phyloP scores from a whole-genome alignment of 2,329 filamentous ascomycete species.

The Phaeosphaeriaceae sp. region DNA sequence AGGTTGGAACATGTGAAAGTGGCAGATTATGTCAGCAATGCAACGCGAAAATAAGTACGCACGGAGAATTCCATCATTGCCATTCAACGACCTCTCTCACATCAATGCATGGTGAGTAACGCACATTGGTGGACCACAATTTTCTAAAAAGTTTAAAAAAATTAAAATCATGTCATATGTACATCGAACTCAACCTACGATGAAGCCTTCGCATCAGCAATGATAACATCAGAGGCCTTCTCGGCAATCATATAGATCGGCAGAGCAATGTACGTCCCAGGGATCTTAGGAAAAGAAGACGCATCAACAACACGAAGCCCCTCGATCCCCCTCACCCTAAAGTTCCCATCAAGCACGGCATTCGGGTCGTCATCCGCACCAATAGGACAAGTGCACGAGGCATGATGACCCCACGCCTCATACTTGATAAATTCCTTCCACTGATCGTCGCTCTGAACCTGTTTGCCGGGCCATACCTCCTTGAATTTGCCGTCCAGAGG shows the following conservation, averaged over 20 bases:
- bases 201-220: slow-evolving; percentile 21
- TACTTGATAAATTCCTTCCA: slow-evolving; percentile 45
- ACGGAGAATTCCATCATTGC: too few species aligned
- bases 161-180: too few species aligned
- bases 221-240: slow-evolving; percentile 68
- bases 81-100: too few species aligned
- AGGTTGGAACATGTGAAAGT: too few species aligned
- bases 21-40: too few species aligned
- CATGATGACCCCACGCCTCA: slow-evolving; percentile 59
- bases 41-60: too few species aligned
- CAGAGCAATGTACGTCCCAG: slow-evolving; percentile 60
- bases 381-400: slow-evolving; percentile 64
- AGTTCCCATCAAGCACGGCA: slow-evolving; percentile 61
- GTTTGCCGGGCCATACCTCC: slow-evolving; percentile 57
- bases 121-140: too few species aligned
- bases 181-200: too few species aligned
- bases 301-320: slow-evolving; percentile 59
- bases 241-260: slow-evolving; percentile 64
- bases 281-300: slow-evolving; percentile 43
- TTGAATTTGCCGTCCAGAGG: slow-evolving; percentile 53
- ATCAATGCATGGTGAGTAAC: too few species aligned
- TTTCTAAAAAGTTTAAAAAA: too few species aligned
- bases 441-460: slow-evolving; percentile 51
- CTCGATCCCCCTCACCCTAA: slow-evolving; percentile 60
- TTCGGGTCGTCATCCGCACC: slow-evolving; percentile 55